Evolutionary conservation across 1,284 basidiomycete genomes (phyloP), one percentile per base, ranked within the genome.

Genomic region (Ganoderma multipileum): DNA sequence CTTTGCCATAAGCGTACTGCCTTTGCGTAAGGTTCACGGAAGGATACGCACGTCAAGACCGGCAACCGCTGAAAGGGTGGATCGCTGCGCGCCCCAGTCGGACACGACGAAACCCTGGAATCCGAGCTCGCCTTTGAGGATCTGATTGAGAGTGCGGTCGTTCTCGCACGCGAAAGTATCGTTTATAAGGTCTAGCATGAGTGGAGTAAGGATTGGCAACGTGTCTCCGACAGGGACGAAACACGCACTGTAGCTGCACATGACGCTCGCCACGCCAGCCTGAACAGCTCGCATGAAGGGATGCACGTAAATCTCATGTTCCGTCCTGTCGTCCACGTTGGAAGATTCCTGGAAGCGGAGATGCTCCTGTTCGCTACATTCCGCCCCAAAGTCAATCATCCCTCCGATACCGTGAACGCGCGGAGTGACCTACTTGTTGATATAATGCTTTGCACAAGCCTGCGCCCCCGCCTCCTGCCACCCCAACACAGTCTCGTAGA

Each of bases 91-190:
- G 50, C 76, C 76, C 93, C 93, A 95, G 78, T 94, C 93, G 1
- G 86, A 87, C 86, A 89, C 85, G 63, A 90, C 82, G 75, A 83
- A 92, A 36, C 94, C 94, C 78, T 91, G 90, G 85, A 95, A 96
- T 2, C 90, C 91, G 66, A 89, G 87, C 80, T 96, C 93, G 36
- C 84, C 82, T 81, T 96, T 96, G 69, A 96, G 83, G 47, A 95
- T 84, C 66, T 89, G 86, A 80, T 95, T 96, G 77, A 95, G 80
- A 44, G 89, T 84, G 73, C 90, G 86, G 75, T 89, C 85, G 76
- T 94, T 95, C 78, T 94, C 89, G 78, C 94, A 95, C 1, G 93
- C 90, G 67, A 89, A 92, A 0, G 91, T 93, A 39, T 88, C 89
- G 78, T 96, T 96, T 76, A 95, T 82, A 44, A 86, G 75, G 76